Percentiles rank a stretch among this genome's conserved stretches.
These are phyloP conservation scores for Phycomyces blakesleeanus DNA, from an alignment of 192 early-diverging fungal species.

Conservation along the genomic window DNA sequence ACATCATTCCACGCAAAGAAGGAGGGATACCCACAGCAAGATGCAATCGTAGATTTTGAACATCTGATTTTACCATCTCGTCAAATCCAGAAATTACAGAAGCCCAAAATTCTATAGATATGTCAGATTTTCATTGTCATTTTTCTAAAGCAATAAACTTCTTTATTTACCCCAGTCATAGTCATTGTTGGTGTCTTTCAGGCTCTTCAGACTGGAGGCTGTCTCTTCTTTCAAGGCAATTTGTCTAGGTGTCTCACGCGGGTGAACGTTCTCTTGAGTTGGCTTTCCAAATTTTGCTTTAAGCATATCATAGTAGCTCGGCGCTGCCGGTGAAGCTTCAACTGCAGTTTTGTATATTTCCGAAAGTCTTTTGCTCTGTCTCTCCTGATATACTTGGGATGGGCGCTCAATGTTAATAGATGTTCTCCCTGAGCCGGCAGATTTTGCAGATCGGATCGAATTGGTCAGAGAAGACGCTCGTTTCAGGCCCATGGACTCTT, in stretches of 20 bases:
- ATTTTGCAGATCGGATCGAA: neutral
- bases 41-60: slow-evolving; percentile 72
- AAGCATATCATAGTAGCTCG: slow-evolving; percentile 6
- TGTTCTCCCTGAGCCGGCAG: neutral
- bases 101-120: slow-evolving; percentile 85
- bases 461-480: neutral
- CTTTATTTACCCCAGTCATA: slow-evolving; percentile 65
- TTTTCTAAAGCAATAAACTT: too few relatives aligned
- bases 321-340: slow-evolving; percentile 1
- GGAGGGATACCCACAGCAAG: slow-evolving; percentile 87
- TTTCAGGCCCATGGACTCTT: neutral
- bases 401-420: neutral
- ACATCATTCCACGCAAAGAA: slow-evolving; percentile 87
- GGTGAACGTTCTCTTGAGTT: neutral
- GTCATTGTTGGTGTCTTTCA: slow-evolving; percentile 23
- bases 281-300: slow-evolving; percentile 7
- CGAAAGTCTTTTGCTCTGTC: slow-evolving; percentile 7
- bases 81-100: slow-evolving; percentile 84
- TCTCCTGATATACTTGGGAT: slow-evolving; percentile 4
- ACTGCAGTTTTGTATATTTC: slow-evolving; percentile 6
- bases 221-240: slow-evolving; percentile 50
- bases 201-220: neutral
- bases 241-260: slow-evolving; percentile 23
- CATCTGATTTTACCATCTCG: slow-evolving; percentile 59
- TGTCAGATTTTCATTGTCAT: neutral